A percentile compares a stretch with the other conserved stretches of the same genome.
Evolutionary conservation across 2,329 filamentous ascomycete genomes (phyloP).

Genomic region (Diaporthe vaccinii): DNA sequence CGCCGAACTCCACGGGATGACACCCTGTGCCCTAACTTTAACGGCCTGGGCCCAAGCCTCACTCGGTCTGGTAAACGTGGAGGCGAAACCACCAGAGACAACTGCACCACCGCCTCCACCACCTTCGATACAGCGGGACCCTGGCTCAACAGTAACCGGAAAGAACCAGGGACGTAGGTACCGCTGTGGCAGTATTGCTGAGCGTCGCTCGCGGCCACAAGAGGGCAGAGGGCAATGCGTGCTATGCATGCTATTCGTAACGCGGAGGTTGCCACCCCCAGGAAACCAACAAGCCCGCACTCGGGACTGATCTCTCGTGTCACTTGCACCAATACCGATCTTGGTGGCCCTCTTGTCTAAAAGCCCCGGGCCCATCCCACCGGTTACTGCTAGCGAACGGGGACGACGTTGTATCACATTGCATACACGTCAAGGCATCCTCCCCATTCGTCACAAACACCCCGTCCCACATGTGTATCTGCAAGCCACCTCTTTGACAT

Average conservation of each 20-base stretch:
- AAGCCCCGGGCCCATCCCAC: conserved; percentile 30
- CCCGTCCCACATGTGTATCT: conserved; percentile 33
- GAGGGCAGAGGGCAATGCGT: too few relatives aligned
- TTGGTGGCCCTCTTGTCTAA: conserved; percentile 13
- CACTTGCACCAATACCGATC: conserved; percentile 24
- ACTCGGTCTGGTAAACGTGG: conserved; percentile 28
- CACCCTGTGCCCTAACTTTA: conserved; percentile 9
- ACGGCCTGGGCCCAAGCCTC: conserved; percentile 19
- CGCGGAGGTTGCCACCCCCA: conserved; percentile 9
- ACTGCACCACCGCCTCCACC: neutral
- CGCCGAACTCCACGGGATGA: conserved; percentile 21
- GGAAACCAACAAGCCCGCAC: neutral
- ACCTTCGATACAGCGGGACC: neutral
- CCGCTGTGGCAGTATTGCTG: neutral
- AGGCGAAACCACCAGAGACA: conserved; percentile 20
- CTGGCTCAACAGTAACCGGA: neutral
- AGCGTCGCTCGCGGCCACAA: neutral
- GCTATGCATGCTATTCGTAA: neutral
- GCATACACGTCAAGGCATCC: conserved; percentile 18
- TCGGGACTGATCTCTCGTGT: conserved; percentile 21
- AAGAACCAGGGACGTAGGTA: neutral
- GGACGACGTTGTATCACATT: conserved; percentile 22
- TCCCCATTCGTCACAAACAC: conserved; percentile 36
- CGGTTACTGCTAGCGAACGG: conserved; percentile 35
- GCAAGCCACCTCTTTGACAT: conserved; percentile 38